phyloP scores from a whole-genome alignment of 768 basidiomycete genomes.

The Termitomyces heimii region DNA sequence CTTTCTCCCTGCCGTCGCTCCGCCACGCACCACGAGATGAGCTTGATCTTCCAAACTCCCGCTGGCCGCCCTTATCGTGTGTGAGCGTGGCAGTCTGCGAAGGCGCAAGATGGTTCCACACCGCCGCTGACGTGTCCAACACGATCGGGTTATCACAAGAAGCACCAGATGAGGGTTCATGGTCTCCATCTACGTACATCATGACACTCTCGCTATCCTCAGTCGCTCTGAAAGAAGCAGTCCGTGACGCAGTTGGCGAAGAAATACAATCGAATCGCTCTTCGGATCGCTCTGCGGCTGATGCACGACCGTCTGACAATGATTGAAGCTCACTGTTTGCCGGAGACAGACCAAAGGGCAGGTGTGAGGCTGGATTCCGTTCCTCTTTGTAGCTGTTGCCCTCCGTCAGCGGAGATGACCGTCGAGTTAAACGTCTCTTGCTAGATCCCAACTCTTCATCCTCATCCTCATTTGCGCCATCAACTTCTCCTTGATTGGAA shows the following conservation, averaged over 20 bases:
- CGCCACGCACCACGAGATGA: background rate
- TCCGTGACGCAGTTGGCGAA: background rate
- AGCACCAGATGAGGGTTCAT: background rate
- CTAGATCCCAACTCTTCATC: background rate
- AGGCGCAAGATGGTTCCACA: conserved; percentile 27
- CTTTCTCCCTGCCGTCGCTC: background rate
- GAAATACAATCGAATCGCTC: background rate
- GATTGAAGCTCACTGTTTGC: background rate
- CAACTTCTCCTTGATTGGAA: background rate
- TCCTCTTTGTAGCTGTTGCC: background rate
- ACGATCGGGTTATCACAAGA: conserved; percentile 21
- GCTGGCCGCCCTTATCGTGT: background rate
- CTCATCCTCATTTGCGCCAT: background rate
- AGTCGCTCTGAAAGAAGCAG: background rate
- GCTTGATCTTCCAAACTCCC: background rate
- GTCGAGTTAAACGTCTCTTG: conserved; percentile 2
- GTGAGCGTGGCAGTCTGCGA: background rate
- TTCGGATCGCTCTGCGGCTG: background rate
- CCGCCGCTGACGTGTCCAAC: conserved; percentile 44
- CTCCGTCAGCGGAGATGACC: background rate
- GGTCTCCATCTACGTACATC: conserved; percentile 8
- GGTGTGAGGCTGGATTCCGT: background rate
- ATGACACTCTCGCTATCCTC: background rate
- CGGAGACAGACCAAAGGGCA: background rate
- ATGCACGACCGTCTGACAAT: background rate